Evolutionary conservation across 371 early-diverging fungal species (phyloP).

Genomic region (Phascolomyces articulosus): DNA sequence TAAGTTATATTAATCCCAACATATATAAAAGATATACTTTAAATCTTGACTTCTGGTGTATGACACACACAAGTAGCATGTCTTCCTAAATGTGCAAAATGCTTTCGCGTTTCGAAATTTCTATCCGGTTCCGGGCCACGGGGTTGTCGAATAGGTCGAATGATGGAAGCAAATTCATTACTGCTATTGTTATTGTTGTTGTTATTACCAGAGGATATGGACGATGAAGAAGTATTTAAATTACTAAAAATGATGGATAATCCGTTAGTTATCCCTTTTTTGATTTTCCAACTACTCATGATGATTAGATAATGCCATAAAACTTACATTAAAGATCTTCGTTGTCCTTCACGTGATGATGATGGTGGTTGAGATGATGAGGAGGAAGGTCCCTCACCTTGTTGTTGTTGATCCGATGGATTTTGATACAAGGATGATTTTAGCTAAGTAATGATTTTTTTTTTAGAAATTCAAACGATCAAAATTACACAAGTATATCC

Average conservation of each 20-base stretch:
- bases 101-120: conserved; percentile 31
- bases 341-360: not conserved
- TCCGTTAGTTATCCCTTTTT: too few species aligned
- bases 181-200: conserved; percentile 11
- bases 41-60: not conserved
- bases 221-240: too few species aligned
- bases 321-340: not conserved
- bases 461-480: too few species aligned
- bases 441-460: not conserved
- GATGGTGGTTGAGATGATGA: too few species aligned
- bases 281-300: too few species aligned
- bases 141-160: conserved; percentile 67
- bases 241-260: too few species aligned
- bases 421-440: not conserved
- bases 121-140: conserved; percentile 62
- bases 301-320: not conserved
- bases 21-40: too few species aligned
- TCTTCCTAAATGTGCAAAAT: not conserved
- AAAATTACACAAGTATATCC: too few species aligned
- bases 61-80: not conserved
- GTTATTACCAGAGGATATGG: too few species aligned
- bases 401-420: not conserved
- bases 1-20: too few species aligned
- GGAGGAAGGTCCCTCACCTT: too few species aligned
- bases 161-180: conserved; percentile 15